phyloP scores from a whole-genome alignment of 768 basidiomycete species.

The Lepiota venenata region DNA sequence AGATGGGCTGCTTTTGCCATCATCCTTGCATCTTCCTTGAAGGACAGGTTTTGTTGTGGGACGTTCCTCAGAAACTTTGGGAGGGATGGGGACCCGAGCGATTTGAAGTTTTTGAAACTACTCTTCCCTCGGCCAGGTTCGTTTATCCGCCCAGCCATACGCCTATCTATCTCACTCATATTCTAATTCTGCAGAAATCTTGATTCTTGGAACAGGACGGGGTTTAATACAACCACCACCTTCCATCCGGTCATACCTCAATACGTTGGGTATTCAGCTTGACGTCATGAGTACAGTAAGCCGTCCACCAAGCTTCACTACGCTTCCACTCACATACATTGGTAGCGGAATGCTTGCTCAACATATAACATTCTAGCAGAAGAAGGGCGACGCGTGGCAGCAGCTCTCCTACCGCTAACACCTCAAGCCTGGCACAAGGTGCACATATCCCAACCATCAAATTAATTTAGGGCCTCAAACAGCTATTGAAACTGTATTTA shows the following conservation, averaged over 20 bases:
- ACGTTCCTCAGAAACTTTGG: slow-evolving; percentile 66
- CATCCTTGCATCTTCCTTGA: slow-evolving; percentile 82
- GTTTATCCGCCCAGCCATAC: slow-evolving; percentile 18
- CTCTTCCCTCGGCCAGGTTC: slow-evolving; percentile 85
- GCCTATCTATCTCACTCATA: not conserved
- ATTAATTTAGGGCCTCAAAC: not conserved
- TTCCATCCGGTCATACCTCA: slow-evolving; percentile 62
- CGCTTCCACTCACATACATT: not conserved
- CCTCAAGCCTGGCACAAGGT: slow-evolving; percentile 50
- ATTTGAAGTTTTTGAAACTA: slow-evolving; percentile 78
- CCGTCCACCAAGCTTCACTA: slow-evolving; percentile 10
- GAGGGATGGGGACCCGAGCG: slow-evolving; percentile 68
- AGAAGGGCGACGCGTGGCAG: slow-evolving; percentile 91
- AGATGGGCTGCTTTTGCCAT: slow-evolving; percentile 78
- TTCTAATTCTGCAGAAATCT: slow-evolving; percentile 58
- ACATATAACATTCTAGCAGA: slow-evolving; percentile 94
- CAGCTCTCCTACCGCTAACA: slow-evolving; percentile 75
- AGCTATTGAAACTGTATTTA: slow-evolving; percentile 1
- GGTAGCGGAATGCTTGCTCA: slow-evolving; percentile 86
- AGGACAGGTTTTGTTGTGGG: slow-evolving; percentile 88
- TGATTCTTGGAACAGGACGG: slow-evolving; percentile 85
- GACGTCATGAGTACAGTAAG: slow-evolving; percentile 88
- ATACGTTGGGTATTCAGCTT: slow-evolving; percentile 75
- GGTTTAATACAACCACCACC: slow-evolving; percentile 68
- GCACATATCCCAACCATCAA: slow-evolving; percentile 10